Base-by-base conservation (phyloP, 2,329 filamentous ascomycete genomes). In the Penicillium fuscoglaucum region DNA sequence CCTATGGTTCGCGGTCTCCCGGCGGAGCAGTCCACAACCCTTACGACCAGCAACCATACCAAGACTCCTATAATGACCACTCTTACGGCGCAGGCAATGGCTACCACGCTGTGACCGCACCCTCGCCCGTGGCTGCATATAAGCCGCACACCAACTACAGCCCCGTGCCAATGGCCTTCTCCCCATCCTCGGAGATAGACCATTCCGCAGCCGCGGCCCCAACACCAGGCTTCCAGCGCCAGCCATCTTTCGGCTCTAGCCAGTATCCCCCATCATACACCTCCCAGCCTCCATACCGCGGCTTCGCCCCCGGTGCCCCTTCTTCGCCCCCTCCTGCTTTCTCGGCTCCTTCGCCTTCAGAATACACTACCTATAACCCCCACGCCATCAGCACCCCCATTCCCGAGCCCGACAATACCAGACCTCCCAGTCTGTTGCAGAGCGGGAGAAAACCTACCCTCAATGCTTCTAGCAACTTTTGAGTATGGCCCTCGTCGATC, bases 391-490 rank as follows among this genome's bases (percentile, higher is more conserved):
- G 28, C 39, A 44, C 59, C 53, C 39, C 57, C 17, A 57, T 67
- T 46, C 35, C 51, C 39, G 62, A 68, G 45, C 59, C 63, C 31
- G 66, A 70, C 29, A 57, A 66, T 59, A 68, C 70, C 58, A 68
- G 74, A 60, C 74, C 75, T 37, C 76, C 76, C 10, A 78, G 72
- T 70, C 63, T 78, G 35, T 61, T 78, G 55, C 72, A 76, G 60
- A 74, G 72, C 55, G 76, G 76, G 17, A 70, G 74, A 52, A 73
- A 73, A 55, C 72, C 76, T 12, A 69, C 66, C 8, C 62, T 67
- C 39, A 74, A 75, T 45, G 72, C 70, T 28, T 74, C 65, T 49
- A 68, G 71, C 54, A 67, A 75, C 62, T 68, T 78, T 47, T 75
- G 63, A 62, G 39, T 17, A 31, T 17, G 37, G 35, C 37, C 41